phyloP scores from a whole-genome alignment of 805 yeast genomes.

The Huiozyma sinensis region DNA sequence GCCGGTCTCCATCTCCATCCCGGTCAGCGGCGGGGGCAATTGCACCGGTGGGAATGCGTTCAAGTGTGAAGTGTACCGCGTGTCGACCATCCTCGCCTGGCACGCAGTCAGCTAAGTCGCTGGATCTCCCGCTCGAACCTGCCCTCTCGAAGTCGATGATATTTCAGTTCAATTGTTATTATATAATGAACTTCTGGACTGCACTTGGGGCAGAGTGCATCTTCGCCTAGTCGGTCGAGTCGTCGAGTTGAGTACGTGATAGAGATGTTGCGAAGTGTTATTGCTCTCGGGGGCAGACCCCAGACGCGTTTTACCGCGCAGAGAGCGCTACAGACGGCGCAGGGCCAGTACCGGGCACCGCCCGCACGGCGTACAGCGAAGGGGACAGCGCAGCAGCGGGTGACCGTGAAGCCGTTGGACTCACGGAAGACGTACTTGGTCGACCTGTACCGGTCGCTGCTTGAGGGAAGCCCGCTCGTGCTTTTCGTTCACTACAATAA shows the following conservation, averaged over 20 bases:
- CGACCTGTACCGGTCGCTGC: slow-evolving; percentile 64
- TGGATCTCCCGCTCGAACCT: neutral
- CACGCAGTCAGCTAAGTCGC: no score
- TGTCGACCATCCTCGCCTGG: neutral
- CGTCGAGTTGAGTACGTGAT: no score
- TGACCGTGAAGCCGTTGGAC: slow-evolving; percentile 49
- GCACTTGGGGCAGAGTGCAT: no score
- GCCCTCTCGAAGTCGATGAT: neutral
- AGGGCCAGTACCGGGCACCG: neutral
- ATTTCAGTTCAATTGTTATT: no score
- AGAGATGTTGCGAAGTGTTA: no score
- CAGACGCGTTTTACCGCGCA: no score
- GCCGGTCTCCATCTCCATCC: neutral
- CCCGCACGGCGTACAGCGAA: neutral
- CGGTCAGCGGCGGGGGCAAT: neutral
- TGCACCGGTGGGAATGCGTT: neutral
- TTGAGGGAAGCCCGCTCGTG: slow-evolving; percentile 58
- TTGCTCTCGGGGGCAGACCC: no score
- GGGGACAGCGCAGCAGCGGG: slow-evolving; percentile 15
- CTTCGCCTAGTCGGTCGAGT: no score
- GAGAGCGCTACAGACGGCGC: neutral
- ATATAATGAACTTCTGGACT: no score
- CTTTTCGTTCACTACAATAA: slow-evolving; percentile 82
- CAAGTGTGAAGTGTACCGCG: neutral
- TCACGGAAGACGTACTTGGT: slow-evolving; percentile 81